Percentiles rank a stretch among this genome's conserved stretches.
These are phyloP conservation scores for Penicillium vulpinum DNA, from an alignment of 2,329 filamentous ascomycete species.

Conservation along the genomic window DNA sequence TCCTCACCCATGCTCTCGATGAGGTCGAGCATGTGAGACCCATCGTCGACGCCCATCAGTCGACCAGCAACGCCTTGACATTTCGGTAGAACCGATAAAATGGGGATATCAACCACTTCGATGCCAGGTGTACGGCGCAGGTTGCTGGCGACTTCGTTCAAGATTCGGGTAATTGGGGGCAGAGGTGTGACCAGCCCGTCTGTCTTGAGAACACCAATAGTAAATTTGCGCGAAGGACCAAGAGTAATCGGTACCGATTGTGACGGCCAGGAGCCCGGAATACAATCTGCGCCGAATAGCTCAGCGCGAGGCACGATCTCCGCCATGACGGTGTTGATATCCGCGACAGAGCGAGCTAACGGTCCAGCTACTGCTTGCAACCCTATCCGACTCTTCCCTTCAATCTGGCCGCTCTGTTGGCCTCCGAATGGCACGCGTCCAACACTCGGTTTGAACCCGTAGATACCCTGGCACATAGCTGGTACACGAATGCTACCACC, in stretches of 20 bases:
- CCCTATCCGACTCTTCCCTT: slow-evolving; percentile 53
- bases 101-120: slow-evolving; percentile 60
- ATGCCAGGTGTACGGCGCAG: slow-evolving; percentile 46
- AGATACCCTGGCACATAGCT: slow-evolving; percentile 54
- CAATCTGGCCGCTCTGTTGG: slow-evolving; percentile 50
- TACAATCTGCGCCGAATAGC: slow-evolving; percentile 53
- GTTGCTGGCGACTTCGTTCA: slow-evolving; percentile 40
- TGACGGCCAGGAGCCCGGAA: slow-evolving; percentile 44
- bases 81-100: slow-evolving; percentile 54
- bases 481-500: slow-evolving; percentile 49
- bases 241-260: slow-evolving; percentile 8
- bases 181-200: slow-evolving; percentile 41
- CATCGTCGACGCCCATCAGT: slow-evolving; percentile 61
- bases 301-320: slow-evolving; percentile 54
- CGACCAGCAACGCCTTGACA: slow-evolving; percentile 59
- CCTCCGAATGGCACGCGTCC: slow-evolving; percentile 54
- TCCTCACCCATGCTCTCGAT: slow-evolving; percentile 58
- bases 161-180: slow-evolving; percentile 41
- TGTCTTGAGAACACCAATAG: slow-evolving; percentile 45
- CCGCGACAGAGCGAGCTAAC: slow-evolving; percentile 41
- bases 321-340: slow-evolving; percentile 50
- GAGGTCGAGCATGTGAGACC: slow-evolving; percentile 56
- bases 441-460: slow-evolving; percentile 52
- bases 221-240: slow-evolving; percentile 35
- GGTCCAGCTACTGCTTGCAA: slow-evolving; percentile 51